Evolutionary conservation across 352 stramenopile species (phyloP).

Genomic region (Globisporangium nunn): DNA sequence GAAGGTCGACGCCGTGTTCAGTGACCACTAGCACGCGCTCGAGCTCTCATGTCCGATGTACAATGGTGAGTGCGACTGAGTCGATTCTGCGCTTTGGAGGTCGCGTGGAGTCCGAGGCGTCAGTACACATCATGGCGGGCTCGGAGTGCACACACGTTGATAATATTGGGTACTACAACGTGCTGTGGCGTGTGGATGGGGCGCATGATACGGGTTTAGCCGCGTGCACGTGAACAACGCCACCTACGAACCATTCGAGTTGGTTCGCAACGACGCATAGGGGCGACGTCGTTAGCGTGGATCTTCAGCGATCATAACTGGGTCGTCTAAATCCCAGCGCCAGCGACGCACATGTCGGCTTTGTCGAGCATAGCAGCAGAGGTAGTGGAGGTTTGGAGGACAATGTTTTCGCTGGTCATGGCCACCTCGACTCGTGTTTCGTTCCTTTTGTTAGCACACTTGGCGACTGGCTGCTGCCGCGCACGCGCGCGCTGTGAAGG

Average conservation of each 20-base stretch:
- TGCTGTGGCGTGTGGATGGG: slow-evolving; percentile 5
- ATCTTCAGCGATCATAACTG: slow-evolving; percentile 45
- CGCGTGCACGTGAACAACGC: slow-evolving; percentile 50
- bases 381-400: too few relatives aligned
- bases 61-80: slow-evolving; percentile 22
- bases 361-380: too few relatives aligned
- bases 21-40: slow-evolving; percentile 52
- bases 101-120: slow-evolving; percentile 24
- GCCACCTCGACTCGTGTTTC: too few relatives aligned
- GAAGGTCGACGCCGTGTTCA: slow-evolving; percentile 43
- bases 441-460: too few relatives aligned
- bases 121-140: slow-evolving; percentile 47
- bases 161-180: slow-evolving; percentile 25
- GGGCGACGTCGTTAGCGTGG: slow-evolving; percentile 9
- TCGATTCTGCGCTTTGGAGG: slow-evolving; percentile 1
- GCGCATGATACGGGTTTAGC: slow-evolving; percentile 26
- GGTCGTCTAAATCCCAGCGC: slow-evolving; percentile 3
- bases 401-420: too few relatives aligned
- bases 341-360: too few relatives aligned
- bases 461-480: too few relatives aligned
- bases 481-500: too few relatives aligned
- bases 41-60: slow-evolving; percentile 50
- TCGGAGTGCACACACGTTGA: slow-evolving; percentile 34
- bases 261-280: slow-evolving; percentile 24
- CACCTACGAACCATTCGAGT: slow-evolving; percentile 41